phyloP scores from a whole-genome alignment of 768 basidiomycete genomes.

The Boletus sp. region DNA sequence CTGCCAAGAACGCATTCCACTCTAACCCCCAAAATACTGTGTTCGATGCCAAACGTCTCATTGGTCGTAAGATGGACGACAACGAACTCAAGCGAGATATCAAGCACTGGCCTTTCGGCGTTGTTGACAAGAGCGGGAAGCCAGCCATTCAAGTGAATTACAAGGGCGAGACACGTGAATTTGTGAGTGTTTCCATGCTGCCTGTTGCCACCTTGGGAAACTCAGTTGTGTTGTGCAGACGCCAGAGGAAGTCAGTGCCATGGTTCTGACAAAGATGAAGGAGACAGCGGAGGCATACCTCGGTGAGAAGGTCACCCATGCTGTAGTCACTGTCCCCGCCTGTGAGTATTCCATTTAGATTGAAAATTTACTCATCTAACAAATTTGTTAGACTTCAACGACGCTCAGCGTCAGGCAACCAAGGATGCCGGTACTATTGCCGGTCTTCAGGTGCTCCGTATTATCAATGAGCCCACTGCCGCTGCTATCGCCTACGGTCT shows the following conservation, averaged over 20 bases:
- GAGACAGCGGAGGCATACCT: conserved; percentile 99
- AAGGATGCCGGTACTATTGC: conserved; percentile 97
- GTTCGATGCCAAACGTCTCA: conserved; percentile 95
- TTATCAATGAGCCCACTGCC: conserved; percentile 97
- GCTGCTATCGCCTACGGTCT: conserved; percentile 98
- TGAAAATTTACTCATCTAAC: background rate
- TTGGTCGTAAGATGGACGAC: conserved; percentile 83
- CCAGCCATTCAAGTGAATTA: conserved; percentile 75
- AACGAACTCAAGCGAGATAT: conserved; percentile 75
- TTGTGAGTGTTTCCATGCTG: conserved; percentile 51
- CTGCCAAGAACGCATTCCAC: conserved; percentile 94
- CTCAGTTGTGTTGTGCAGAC: conserved; percentile 44
- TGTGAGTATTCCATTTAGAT: conserved; percentile 46
- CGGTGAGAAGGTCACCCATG: conserved; percentile 93
- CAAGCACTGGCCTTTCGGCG: conserved; percentile 90
- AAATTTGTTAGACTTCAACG: conserved; percentile 86
- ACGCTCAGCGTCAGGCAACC: conserved; percentile 98
- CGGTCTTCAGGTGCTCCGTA: conserved; percentile 91
- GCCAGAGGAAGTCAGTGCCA: conserved; percentile 92
- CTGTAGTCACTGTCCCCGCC: conserved; percentile 96
- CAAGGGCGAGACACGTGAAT: conserved; percentile 76
- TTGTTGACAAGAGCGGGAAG: conserved; percentile 76
- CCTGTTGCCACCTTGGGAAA: background rate
- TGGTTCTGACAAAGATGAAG: conserved; percentile 98
- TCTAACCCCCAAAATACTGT: conserved; percentile 91